Percentiles rank a stretch among this genome's conserved stretches.
phyloP scores from a whole-genome alignment of 2,329 filamentous ascomycete species.

The Aspergillus piperis region DNA sequence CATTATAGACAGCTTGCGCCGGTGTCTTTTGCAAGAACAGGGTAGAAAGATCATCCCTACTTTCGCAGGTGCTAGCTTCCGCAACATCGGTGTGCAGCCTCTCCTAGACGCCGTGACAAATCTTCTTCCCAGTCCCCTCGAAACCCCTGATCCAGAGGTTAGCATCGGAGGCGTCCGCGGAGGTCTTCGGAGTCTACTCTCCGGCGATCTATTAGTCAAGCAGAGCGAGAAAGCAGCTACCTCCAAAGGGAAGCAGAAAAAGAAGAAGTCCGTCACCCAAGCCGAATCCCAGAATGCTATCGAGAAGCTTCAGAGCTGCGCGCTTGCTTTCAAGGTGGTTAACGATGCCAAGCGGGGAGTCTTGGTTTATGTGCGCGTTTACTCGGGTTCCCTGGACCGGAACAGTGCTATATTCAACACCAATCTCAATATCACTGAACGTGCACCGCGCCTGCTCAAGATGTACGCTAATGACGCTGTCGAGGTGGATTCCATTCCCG shows the following conservation, averaged over 20 bases:
- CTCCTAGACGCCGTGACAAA: conserved; percentile 86
- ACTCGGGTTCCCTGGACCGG: conserved; percentile 76
- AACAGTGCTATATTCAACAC: conserved; percentile 84
- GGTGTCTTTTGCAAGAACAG: conserved; percentile 65
- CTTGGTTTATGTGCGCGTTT: conserved; percentile 88
- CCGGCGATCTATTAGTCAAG: conserved; percentile 47
- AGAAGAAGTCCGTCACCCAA: conserved; percentile 44
- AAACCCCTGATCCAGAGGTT: conserved; percentile 77
- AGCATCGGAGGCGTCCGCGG: conserved; percentile 62
- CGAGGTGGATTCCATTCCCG: conserved; percentile 75
- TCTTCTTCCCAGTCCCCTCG: conserved; percentile 78
- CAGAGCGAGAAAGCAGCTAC: conserved; percentile 33
- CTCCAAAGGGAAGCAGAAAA: conserved; percentile 45
- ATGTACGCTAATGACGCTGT: conserved; percentile 88
- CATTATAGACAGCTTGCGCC: conserved; percentile 73
- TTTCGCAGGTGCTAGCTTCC: conserved; percentile 88
- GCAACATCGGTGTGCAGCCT: conserved; percentile 91
- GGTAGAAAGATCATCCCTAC: conserved; percentile 74
- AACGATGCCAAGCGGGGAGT: conserved; percentile 83
- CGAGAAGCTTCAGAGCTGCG: conserved; percentile 68
- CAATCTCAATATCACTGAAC: conserved; percentile 75
- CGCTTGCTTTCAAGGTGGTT: conserved; percentile 87
- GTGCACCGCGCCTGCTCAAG: conserved; percentile 76
- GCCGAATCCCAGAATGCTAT: conserved; percentile 50
- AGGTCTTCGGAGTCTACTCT: conserved; percentile 54